phyloP scores from a whole-genome alignment of 352 stramenopile species.

The Pythium aquatile region DNA sequence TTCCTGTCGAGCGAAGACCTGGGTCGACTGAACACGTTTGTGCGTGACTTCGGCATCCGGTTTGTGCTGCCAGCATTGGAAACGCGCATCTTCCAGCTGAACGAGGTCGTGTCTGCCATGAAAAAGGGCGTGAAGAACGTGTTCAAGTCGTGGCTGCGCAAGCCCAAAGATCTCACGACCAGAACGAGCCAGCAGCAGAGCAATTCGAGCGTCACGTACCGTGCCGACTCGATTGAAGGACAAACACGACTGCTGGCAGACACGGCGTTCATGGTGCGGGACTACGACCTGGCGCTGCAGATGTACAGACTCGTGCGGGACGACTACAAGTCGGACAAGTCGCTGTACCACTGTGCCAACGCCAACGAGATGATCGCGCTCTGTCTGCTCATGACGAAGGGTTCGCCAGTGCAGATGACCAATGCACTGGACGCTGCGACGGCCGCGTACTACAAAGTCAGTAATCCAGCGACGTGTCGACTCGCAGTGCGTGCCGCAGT shows the following conservation, averaged over 20 bases:
- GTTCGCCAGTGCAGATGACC: conserved; percentile 80
- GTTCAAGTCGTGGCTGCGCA: conserved; percentile 90
- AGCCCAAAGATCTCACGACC: conserved; percentile 70
- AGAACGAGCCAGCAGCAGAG: conserved; percentile 22
- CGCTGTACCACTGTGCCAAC: conserved; percentile 74
- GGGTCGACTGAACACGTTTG: conserved; percentile 57
- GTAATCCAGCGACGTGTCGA: conserved; percentile 42
- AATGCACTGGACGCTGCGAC: conserved; percentile 75
- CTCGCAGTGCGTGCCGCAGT: conserved; percentile 65
- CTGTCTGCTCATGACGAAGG: conserved; percentile 74
- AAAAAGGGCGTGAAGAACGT: conserved; percentile 93
- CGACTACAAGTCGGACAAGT: conserved; percentile 91
- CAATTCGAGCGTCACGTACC: conserved; percentile 48
- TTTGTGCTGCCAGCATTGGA: conserved; percentile 85
- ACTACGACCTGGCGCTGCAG: conserved; percentile 87
- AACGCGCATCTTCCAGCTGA: conserved; percentile 79
- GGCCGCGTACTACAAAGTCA: conserved; percentile 62
- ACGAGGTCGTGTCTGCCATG: conserved; percentile 86
- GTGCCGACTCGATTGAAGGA: conserved; percentile 84
- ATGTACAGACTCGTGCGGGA: conserved; percentile 91
- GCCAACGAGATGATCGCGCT: conserved; percentile 89
- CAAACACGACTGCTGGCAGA: conserved; percentile 88
- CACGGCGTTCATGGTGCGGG: conserved; percentile 87
- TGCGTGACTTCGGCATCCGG: conserved; percentile 70
- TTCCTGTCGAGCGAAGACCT: conserved; percentile 75